Conservation (phyloP, 148 eudicot genomes). For the Diospyros lotus region DNA sequence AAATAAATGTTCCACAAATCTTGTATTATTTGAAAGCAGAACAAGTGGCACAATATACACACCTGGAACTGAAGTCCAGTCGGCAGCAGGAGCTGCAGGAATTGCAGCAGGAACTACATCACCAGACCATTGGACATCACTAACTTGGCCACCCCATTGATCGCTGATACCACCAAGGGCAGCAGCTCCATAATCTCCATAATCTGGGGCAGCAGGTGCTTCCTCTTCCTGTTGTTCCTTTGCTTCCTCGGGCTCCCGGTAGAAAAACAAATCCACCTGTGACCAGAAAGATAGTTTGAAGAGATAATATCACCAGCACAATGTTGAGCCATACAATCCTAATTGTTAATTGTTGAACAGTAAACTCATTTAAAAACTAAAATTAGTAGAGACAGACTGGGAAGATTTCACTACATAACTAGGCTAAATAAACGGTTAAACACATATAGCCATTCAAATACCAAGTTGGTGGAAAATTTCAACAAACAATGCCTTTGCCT, state of each 20-base stretch:
- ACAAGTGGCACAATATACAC: neutral
- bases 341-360: no score
- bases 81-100: slow-evolving; percentile 21
- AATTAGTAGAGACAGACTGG: no score
- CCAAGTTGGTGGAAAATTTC: no score
- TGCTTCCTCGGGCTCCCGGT: slow-evolving; percentile 72
- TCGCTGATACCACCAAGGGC: slow-evolving; percentile 28
- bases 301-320: no score
- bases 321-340: no score
- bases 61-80: slow-evolving; percentile 22
- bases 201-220: slow-evolving; percentile 38
- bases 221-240: slow-evolving; percentile 70
- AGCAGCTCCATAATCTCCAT: slow-evolving; percentile 37
- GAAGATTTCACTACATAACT: no score
- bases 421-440: no score
- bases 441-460: no score
- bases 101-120: slow-evolving; percentile 11
- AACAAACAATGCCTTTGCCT: no score
- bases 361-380: no score
- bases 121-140: slow-evolving; percentile 31
- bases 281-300: neutral
- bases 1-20: no score
- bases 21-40: neutral
- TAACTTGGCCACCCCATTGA: slow-evolving; percentile 37
- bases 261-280: slow-evolving; percentile 84